phyloP scores from a whole-genome alignment of 768 basidiomycete species.

The Pleurotus pulmonarius region DNA sequence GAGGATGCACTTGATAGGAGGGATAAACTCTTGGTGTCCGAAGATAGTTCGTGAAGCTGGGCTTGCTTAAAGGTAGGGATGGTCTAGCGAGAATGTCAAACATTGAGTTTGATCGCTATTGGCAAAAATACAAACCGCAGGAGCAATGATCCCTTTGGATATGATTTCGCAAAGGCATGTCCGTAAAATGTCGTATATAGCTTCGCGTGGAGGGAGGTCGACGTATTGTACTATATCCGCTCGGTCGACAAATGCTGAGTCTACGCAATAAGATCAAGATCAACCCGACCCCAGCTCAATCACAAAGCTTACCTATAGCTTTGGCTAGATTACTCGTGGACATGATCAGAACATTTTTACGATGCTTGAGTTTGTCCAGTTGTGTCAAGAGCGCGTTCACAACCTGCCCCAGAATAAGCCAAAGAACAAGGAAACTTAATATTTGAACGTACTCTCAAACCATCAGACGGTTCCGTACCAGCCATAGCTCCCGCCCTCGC shows the following conservation, averaged over 20 bases:
- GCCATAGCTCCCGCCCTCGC: constrained; percentile 93
- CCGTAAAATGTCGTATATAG: constrained; percentile 89
- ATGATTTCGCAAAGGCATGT: constrained; percentile 82
- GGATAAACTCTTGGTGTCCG: constrained; percentile 20
- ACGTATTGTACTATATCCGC: constrained; percentile 97
- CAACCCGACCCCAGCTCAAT: neutral
- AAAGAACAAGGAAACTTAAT: neutral
- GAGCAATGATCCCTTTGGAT: constrained; percentile 61
- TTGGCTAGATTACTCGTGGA: constrained; percentile 93
- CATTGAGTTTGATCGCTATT: neutral
- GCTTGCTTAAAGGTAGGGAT: constrained; percentile 64
- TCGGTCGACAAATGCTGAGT: constrained; percentile 93
- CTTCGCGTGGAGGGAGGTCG: constrained; percentile 86
- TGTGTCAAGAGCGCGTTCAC: constrained; percentile 97
- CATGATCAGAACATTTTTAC: constrained; percentile 93
- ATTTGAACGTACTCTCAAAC: constrained; percentile 57
- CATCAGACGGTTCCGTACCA: constrained; percentile 95
- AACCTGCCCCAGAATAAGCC: constrained; percentile 49
- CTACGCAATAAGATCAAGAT: constrained; percentile 33
- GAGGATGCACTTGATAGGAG: neutral
- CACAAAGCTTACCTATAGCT: constrained; percentile 70
- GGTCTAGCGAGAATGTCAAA: constrained; percentile 32
- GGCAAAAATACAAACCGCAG: constrained; percentile 44
- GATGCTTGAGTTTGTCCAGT: constrained; percentile 90
- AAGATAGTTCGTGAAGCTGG: constrained; percentile 48